These are phyloP conservation scores for Pseudogymnoascus sp. DNA, from an alignment of 2,329 filamentous ascomycete species.

Conservation along the genomic window DNA sequence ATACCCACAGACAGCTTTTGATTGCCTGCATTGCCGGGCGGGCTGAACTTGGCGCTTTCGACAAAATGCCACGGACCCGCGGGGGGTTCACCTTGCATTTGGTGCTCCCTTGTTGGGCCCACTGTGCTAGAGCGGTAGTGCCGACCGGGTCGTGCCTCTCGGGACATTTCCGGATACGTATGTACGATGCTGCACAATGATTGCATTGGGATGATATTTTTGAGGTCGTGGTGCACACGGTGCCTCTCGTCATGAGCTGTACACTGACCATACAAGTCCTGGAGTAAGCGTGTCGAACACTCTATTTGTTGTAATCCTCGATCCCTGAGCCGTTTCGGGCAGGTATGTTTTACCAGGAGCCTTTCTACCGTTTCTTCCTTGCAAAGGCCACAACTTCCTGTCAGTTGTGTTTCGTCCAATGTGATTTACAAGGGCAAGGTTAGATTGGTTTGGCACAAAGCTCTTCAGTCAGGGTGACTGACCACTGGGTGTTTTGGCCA, in stretches of 20 bases:
- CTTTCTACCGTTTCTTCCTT: not conserved
- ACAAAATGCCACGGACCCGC: not conserved
- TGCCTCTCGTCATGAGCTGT: not conserved
- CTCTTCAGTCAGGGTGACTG: not conserved
- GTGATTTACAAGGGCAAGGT: not conserved
- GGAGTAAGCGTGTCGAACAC: not conserved
- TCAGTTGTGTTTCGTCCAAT: not conserved
- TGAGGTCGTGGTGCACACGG: not conserved
- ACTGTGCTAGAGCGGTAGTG: not conserved
- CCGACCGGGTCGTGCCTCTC: slow-evolving; percentile 4
- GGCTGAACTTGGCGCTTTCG: not conserved
- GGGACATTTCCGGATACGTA: slow-evolving; percentile 9
- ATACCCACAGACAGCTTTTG: slow-evolving; percentile 3
- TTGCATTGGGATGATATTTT: not conserved
- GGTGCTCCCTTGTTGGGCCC: not conserved
- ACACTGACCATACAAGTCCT: not conserved
- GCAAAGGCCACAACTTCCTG: not conserved
- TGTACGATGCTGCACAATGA: not conserved
- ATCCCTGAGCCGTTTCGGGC: not conserved
- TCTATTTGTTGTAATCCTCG: not conserved
- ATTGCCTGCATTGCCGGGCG: slow-evolving; percentile 7
- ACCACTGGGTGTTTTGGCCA: not conserved
- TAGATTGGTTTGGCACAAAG: not conserved
- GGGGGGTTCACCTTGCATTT: not conserved
- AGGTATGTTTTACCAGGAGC: not conserved